A percentile compares a stretch with the other conserved stretches of the same genome.
These are phyloP conservation scores for Lactarius quietus DNA, from an alignment of 768 basidiomycete genomes.

Conservation along the genomic window DNA sequence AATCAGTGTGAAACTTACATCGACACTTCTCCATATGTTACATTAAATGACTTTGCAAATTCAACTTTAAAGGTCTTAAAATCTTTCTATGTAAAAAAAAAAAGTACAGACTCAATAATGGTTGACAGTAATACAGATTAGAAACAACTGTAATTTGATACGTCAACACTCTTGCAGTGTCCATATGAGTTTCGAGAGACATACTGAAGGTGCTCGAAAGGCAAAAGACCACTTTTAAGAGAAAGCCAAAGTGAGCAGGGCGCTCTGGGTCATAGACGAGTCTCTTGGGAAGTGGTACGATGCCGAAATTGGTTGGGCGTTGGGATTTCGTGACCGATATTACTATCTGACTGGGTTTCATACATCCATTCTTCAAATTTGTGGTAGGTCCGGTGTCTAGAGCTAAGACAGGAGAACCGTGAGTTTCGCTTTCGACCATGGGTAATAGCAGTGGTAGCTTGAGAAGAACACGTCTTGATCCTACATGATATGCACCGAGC, in stretches of 20 bases:
- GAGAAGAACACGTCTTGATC: background rate
- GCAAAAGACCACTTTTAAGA: constrained; percentile 47
- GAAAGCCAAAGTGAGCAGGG: constrained; percentile 37
- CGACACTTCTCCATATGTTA: constrained; percentile 30
- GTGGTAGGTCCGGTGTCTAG: background rate
- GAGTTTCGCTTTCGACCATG: background rate
- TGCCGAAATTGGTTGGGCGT: constrained; percentile 35
- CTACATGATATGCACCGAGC: background rate
- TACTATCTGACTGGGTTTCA: background rate
- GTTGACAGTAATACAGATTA: constrained; percentile 86
- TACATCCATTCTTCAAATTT: background rate
- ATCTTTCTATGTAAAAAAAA: background rate
- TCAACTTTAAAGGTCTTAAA: constrained; percentile 33
- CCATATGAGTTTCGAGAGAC: constrained; percentile 35
- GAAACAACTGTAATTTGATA: constrained; percentile 45
- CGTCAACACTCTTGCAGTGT: background rate
- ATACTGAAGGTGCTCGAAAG: constrained; percentile 45
- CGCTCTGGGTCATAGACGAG: constrained; percentile 40
- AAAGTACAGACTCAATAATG: constrained; percentile 57
- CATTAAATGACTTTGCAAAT: constrained; percentile 35
- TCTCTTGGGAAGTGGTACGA: constrained; percentile 45
- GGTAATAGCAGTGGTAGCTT: background rate
- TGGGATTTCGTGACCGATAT: background rate
- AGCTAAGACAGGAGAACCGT: background rate
- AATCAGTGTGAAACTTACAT: background rate